A percentile compares a stretch with the other conserved stretches of the same genome.
These are phyloP conservation scores for Elongisporangium anandrum DNA, from an alignment of 352 stramenopile genomes.

Conservation along the genomic window DNA sequence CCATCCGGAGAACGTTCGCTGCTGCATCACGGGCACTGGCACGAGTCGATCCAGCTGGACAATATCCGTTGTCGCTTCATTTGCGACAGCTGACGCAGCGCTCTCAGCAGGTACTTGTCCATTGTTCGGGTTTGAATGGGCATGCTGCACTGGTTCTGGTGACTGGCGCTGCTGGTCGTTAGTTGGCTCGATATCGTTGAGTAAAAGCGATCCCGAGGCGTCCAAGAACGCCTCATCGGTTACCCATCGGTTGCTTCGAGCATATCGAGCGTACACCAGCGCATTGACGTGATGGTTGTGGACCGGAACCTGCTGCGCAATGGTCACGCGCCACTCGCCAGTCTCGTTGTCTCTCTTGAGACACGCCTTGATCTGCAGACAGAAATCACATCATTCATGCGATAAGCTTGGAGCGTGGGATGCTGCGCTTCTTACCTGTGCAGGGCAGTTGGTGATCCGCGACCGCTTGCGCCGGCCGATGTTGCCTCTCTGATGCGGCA, in stretches of 20 bases:
- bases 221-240: not conserved
- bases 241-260: not conserved
- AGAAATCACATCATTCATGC: not conserved
- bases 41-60: not conserved
- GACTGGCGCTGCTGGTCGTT: not conserved
- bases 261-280: not conserved
- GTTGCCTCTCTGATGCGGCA: not conserved
- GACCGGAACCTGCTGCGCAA: not conserved
- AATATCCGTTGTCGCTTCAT: not conserved
- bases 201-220: not conserved
- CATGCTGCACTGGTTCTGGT: not conserved
- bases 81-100: not conserved
- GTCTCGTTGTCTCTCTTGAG: not conserved
- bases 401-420: not conserved
- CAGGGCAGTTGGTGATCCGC: not conserved
- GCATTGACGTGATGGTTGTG: not conserved
- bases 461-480: not conserved
- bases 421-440: not conserved
- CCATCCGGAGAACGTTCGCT: not conserved
- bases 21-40: not conserved
- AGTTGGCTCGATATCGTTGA: not conserved
- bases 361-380: not conserved
- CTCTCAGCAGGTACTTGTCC: not conserved
- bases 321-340: not conserved
- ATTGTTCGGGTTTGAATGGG: not conserved